Base-by-base conservation (phyloP, 2,329 filamentous ascomycete genomes). In the Xylaria sp. region DNA sequence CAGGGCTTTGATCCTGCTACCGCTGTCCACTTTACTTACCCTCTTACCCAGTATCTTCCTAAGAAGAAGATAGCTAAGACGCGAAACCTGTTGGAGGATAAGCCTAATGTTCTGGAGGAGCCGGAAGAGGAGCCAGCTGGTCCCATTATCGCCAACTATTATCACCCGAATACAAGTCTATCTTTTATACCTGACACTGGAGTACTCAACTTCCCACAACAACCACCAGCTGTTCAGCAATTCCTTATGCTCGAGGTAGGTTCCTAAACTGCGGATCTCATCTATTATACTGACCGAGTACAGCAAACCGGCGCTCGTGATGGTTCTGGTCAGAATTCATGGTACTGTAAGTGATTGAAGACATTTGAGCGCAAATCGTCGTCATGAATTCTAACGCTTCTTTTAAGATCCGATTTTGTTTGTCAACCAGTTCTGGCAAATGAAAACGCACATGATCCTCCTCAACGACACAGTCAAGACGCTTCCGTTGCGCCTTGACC, bases 351-450 rank as follows among this genome's bases (percentile, higher is more conserved):
- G 84, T 82, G 16, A 23, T 81, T 13, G 2, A 6, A 59, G 29
- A 35, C n/a, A 18, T 48, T 42, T 25, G 10, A 25, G 5, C 27
- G 25, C n/a, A n/a, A 29, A 18, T 44, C 3, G 37, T 10, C 5
- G 35, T 60, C 5, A 13, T 25, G 61, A 10, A 69, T 18, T 44
- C 73, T 76, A 69, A 76, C 40, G 6, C 50, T 51, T 78, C 90
- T 92, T 16, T 12, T 16, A 35, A 85, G 84, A 89, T 78, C 96
- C 96, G 4, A 88, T 98, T 53, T 82, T 98, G 47, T 99, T 93
- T 79, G 85, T 96, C 78, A 99, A 99, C 82, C 97, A 92, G 3
- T 99, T 99, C 82, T 99, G 96, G 96, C 95, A 98, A 81, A 86
- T 99, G 72, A 93, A 88, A 78, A 91, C 87, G 71, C 93, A 98